phyloP scores from a whole-genome alignment of 306 rosid genomes.

The Cyclanthera cordifolia region DNA sequence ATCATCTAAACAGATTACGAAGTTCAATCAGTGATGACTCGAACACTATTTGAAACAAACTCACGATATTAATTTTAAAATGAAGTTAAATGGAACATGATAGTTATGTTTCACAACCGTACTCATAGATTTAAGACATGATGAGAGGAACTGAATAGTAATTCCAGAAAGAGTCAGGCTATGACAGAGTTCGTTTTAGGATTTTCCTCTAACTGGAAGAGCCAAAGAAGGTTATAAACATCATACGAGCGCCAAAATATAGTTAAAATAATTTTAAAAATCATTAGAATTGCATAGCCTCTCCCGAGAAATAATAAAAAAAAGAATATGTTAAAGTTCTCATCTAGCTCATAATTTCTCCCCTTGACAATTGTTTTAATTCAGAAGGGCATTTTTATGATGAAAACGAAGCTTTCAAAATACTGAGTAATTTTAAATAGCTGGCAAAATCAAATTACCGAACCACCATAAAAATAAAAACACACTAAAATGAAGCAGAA shows the following conservation, averaged over 20 bases:
- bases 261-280: not conserved
- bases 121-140: not conserved
- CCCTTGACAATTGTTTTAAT: not conserved
- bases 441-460: not conserved
- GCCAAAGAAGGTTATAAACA: not conserved
- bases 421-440: not conserved
- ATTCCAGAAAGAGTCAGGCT: not conserved
- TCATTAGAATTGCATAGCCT: not conserved
- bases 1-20: constrained; percentile 51
- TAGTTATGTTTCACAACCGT: not conserved
- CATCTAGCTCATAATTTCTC: not conserved
- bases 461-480: not conserved
- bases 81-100: not conserved
- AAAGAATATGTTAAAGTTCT: not conserved
- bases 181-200: not conserved
- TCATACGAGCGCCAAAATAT: not conserved
- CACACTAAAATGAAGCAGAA: not conserved
- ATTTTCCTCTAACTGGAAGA: not conserved
- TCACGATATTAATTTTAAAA: not conserved
- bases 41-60: not conserved
- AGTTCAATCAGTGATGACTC: not conserved
- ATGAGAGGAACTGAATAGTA: not conserved
- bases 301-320: not conserved
- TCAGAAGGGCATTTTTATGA: not conserved
- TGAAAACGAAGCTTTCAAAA: not conserved